Conservation (phyloP, 805 yeast genomes). For the Nakazawaea peltata region DNA sequence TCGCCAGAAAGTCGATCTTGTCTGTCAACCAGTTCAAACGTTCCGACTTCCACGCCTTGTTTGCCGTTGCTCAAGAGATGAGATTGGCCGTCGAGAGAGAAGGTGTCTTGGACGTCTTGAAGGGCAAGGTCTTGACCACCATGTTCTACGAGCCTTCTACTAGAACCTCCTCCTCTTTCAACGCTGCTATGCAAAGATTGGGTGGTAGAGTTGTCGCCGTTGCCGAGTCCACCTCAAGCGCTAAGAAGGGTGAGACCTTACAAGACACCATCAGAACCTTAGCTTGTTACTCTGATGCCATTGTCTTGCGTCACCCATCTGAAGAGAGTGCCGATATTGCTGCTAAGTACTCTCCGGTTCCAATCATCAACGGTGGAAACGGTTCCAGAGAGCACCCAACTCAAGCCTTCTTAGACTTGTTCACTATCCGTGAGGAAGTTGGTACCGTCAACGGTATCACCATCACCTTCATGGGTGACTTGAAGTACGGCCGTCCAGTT, state of each 20-base stretch:
- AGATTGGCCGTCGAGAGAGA: slow-evolving; percentile 93
- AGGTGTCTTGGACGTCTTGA: slow-evolving; percentile 85
- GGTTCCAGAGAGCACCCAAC: slow-evolving; percentile 98
- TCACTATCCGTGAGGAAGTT: slow-evolving; percentile 97
- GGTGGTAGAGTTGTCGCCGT: slow-evolving; percentile 96
- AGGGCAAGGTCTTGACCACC: slow-evolving; percentile 87
- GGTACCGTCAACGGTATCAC: slow-evolving; percentile 98
- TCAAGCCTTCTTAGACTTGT: slow-evolving; percentile 94
- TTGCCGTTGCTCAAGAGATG: slow-evolving; percentile 97
- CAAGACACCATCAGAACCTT: slow-evolving; percentile 94
- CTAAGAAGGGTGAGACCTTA: slow-evolving; percentile 95
- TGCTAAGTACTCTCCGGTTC: slow-evolving; percentile 93
- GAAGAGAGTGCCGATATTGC: slow-evolving; percentile 91
- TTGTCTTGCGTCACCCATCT: slow-evolving; percentile 93
- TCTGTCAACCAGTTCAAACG: slow-evolving; percentile 86
- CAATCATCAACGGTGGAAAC: slow-evolving; percentile 96
- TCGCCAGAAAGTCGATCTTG: slow-evolving; percentile 78
- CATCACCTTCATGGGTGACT: slow-evolving; percentile 97
- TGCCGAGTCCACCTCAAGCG: slow-evolving; percentile 82
- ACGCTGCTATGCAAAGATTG: slow-evolving; percentile 98
- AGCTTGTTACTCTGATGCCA: slow-evolving; percentile 94
- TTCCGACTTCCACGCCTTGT: slow-evolving; percentile 83
- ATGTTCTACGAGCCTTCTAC: slow-evolving; percentile 98
- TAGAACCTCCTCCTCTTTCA: slow-evolving; percentile 92
- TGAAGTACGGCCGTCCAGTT: slow-evolving; percentile 97